phyloP scores from a whole-genome alignment of 768 basidiomycete species.

The Gymnopilus dilepis region DNA sequence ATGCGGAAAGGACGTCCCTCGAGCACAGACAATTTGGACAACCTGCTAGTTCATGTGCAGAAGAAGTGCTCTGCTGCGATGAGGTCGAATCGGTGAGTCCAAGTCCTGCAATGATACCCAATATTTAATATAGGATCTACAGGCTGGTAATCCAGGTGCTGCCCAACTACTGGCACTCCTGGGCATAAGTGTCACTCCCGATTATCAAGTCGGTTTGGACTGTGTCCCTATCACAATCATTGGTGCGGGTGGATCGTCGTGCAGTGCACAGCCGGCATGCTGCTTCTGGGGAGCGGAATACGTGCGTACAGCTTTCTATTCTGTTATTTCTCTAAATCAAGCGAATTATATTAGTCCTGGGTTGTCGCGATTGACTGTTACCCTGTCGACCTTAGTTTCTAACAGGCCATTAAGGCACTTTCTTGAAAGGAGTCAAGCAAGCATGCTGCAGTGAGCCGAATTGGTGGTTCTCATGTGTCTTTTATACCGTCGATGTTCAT shows the following conservation, averaged over 20 bases:
- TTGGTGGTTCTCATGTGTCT: too few species aligned
- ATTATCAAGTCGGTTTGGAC: not conserved
- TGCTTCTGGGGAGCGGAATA: slow-evolving; percentile 8
- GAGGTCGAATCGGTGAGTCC: too few species aligned
- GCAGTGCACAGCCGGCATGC: slow-evolving; percentile 9
- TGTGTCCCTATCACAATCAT: slow-evolving; percentile 7
- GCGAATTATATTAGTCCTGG: not conserved
- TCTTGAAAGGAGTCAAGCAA: not conserved
- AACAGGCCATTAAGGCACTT: too few species aligned
- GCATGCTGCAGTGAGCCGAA: too few species aligned
- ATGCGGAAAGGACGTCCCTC: too few species aligned
- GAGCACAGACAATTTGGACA: too few species aligned
- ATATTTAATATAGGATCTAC: not conserved
- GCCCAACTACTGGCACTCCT: slow-evolving; percentile 1
- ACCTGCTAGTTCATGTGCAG: not conserved
- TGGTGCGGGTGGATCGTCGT: not conserved
- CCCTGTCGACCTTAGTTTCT: not conserved
- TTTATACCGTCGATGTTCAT: too few species aligned
- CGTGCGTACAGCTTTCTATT: not conserved
- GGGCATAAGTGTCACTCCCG: not conserved
- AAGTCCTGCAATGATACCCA: too few species aligned
- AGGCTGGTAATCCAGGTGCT: not conserved
- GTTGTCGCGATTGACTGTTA: not conserved
- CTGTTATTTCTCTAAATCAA: not conserved
- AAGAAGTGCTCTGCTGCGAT: not conserved